Evolutionary conservation across 257 asterid species (phyloP).

Genomic region (Petunia axillaris): DNA sequence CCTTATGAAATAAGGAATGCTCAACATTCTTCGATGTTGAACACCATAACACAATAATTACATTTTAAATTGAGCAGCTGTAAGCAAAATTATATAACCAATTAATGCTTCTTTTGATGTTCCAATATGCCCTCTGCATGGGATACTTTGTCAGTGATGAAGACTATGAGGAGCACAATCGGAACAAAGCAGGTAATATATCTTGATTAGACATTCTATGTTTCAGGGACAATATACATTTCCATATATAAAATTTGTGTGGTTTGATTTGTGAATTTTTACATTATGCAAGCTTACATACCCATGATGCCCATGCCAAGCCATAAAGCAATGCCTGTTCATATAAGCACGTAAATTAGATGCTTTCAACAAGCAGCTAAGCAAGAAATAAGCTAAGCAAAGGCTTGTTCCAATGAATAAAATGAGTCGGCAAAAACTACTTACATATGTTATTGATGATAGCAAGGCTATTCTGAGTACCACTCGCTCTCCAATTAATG

Average conservation of each 20-base stretch:
- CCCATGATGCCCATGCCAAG: constrained; percentile 96
- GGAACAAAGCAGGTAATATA: neutral
- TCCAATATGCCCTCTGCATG: neutral
- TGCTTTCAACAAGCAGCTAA: neutral
- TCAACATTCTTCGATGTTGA: neutral
- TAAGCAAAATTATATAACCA: neutral
- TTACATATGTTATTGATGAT: constrained; percentile 70
- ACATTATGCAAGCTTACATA: constrained; percentile 25
- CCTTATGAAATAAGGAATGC: neutral
- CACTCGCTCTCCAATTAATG: constrained; percentile 73
- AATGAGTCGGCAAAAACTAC: constrained; percentile 31
- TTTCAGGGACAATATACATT: neutral
- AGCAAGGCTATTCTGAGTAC: constrained; percentile 72
- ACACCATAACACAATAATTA: neutral
- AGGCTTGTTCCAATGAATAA: neutral
- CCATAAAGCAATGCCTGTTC: constrained; percentile 80
- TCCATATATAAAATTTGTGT: neutral
- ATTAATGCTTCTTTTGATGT: neutral
- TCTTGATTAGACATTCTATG: neutral
- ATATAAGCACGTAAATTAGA: neutral
- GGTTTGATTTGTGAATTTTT: neutral
- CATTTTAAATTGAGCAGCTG: neutral
- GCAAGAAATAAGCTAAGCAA: neutral
- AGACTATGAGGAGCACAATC: constrained; percentile 1
- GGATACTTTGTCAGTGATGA: neutral